Conservation (phyloP, 345 rosid species). For the Syzygium oleosum region DNA sequence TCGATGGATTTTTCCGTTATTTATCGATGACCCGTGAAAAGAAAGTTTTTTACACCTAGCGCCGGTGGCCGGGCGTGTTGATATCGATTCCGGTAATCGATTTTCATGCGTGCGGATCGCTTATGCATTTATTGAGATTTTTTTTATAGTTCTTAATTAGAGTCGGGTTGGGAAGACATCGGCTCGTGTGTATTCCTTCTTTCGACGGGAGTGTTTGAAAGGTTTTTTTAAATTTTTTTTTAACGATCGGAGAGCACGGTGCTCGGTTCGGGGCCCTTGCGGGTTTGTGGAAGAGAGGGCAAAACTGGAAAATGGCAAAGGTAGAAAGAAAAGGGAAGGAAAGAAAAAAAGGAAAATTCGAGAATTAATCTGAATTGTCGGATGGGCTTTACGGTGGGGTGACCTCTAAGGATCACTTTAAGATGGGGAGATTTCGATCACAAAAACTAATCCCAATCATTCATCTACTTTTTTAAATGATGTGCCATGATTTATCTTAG, state of each 20-base stretch:
- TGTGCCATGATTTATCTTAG: background rate
- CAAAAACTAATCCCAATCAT: background rate
- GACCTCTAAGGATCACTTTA: background rate
- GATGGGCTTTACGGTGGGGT: background rate
- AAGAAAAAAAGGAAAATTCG: background rate
- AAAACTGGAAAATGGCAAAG: background rate
- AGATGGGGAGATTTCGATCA: background rate
- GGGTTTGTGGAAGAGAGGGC: background rate
- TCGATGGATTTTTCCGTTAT: background rate
- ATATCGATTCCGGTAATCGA: accelerated
- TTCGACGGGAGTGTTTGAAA: background rate
- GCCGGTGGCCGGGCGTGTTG: accelerated
- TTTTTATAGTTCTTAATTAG: background rate
- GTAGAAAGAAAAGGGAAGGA: background rate
- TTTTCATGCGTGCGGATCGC: accelerated
- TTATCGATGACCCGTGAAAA: background rate
- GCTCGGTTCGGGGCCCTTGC: background rate
- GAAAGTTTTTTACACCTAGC: background rate
- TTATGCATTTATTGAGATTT: background rate
- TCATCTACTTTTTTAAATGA: background rate
- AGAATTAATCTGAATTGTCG: background rate
- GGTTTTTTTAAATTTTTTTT: background rate
- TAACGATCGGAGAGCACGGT: no score
- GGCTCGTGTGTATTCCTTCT: background rate
- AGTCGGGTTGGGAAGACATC: accelerated